Evolutionary conservation across 2,329 filamentous ascomycete genomes (phyloP).

Genomic region (Nemania bipapillata): DNA sequence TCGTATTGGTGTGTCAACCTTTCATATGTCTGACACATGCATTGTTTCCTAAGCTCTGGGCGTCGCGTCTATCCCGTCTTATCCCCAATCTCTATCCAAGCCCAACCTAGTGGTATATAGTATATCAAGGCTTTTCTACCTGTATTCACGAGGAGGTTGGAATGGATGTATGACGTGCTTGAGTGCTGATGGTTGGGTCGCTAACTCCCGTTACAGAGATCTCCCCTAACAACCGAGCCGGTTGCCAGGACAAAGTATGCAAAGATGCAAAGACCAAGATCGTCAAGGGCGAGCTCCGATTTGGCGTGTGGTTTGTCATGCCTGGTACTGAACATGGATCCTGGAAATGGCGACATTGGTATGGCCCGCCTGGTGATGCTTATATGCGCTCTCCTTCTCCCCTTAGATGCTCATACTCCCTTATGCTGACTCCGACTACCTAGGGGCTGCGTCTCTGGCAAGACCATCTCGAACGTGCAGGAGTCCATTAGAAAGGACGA

Average conservation of each 20-base stretch:
- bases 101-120: neutral
- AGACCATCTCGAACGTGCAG: conserved; percentile 73
- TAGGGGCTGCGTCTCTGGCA: conserved; percentile 90
- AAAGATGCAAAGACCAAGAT: conserved; percentile 77
- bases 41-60: neutral
- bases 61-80: conserved; percentile 19
- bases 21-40: neutral
- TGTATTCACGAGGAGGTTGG: neutral
- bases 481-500: conserved; percentile 61
- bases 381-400: neutral
- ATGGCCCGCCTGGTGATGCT: conserved; percentile 48
- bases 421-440: conserved; percentile 23
- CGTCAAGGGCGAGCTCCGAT: conserved; percentile 78
- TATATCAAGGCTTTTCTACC: neutral
- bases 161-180: neutral
- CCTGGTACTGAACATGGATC: conserved; percentile 63
- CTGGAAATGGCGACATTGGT: conserved; percentile 91
- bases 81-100: conserved; percentile 12
- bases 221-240: conserved; percentile 75
- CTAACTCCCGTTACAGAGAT: conserved; percentile 66
- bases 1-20: conserved; percentile 36
- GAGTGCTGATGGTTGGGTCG: conserved; percentile 20
- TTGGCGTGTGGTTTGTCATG: conserved; percentile 77
- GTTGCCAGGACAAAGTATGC: conserved; percentile 78
- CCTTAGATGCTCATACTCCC: neutral